Percentiles rank a stretch among this genome's conserved stretches.
Evolutionary conservation across 2,329 filamentous ascomycete genomes (phyloP).

Genomic region (Trichoderma semiorbis): DNA sequence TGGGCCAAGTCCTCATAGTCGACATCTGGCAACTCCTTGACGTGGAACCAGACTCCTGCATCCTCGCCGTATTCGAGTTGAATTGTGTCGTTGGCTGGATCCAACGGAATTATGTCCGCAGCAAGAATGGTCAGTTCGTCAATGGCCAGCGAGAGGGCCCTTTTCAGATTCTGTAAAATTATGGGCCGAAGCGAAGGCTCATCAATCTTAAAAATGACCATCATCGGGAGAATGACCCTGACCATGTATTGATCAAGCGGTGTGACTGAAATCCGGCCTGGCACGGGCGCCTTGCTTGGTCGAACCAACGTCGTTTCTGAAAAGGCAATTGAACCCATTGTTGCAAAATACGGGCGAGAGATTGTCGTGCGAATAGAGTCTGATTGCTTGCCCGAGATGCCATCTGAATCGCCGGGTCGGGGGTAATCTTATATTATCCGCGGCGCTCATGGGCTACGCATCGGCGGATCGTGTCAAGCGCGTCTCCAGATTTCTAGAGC

Average conservation of each 20-base stretch:
- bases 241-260: conserved; percentile 20
- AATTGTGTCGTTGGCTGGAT: neutral
- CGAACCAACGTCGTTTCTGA: conserved; percentile 11
- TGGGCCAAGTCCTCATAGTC: conserved; percentile 7
- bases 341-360: neutral
- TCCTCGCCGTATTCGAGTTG: conserved; percentile 16
- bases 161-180: conserved; percentile 13
- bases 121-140: conserved; percentile 17
- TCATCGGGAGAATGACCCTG: conserved; percentile 19
- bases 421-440: conserved; percentile 14
- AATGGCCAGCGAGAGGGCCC: conserved; percentile 11
- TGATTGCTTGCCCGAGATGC: neutral
- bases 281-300: conserved; percentile 18
- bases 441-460: neutral
- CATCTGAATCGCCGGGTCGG: conserved; percentile 3
- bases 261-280: conserved; percentile 10
- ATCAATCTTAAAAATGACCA: conserved; percentile 17
- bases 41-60: conserved; percentile 18
- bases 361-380: neutral
- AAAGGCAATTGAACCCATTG: neutral
- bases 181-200: conserved; percentile 16
- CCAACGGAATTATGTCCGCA: conserved; percentile 8
- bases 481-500: conserved; percentile 12
- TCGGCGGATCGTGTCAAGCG: conserved; percentile 7
- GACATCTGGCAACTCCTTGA: conserved; percentile 15